Evolutionary conservation across 2,329 filamentous ascomycete genomes (phyloP), one percentile per base, ranked within the genome.

Genomic region (Sporothrix dimorphospora): DNA sequence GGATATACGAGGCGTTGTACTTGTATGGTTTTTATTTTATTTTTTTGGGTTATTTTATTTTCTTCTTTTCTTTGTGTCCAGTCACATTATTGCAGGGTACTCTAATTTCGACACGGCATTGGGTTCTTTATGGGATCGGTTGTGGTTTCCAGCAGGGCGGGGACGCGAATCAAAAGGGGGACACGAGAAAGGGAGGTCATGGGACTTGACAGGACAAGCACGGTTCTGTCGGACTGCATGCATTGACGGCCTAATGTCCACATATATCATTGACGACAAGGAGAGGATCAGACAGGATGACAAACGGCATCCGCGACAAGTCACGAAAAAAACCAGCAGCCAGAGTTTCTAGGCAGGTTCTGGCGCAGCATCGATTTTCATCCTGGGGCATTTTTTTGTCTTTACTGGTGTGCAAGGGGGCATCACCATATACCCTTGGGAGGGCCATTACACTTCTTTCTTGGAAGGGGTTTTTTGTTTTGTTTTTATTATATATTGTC

Each of bases 381-480:
- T 51, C 19, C 19, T 16, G 21, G 19, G 19, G 11, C 40, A n/a
- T 65, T 19, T 47, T 21, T 30, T 16, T 45, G 7, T 14, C 30
- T 45, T 47, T 8, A 47, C 14, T 66, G 63, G 40, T 30, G 16
- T 66, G 24, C 40, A 42, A 38, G n/a, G 11, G 55, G 55, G n/a
- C 40, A 59, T n/a, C 38, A 27, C 24, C 53, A 70, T 53, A 70
- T 70, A 70, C 55, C 55, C 16, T 47, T 38, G 49, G 55, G 30
- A n/a, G 16, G 8, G 7, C 30, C 34, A 14, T 24, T 14, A 19
- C 27, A 55, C 42, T 55, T 38, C 30, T 65, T 53, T 63, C 47
- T 49, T 19, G 51, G 51, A n/a, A 34, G 8, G 59, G 38, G 19
- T 47, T 47, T 24, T 66, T 19, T 42, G n/a, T 45, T 47, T n/a